Conservation (phyloP, 305 asterid species). For the Andrographis paniculata region DNA sequence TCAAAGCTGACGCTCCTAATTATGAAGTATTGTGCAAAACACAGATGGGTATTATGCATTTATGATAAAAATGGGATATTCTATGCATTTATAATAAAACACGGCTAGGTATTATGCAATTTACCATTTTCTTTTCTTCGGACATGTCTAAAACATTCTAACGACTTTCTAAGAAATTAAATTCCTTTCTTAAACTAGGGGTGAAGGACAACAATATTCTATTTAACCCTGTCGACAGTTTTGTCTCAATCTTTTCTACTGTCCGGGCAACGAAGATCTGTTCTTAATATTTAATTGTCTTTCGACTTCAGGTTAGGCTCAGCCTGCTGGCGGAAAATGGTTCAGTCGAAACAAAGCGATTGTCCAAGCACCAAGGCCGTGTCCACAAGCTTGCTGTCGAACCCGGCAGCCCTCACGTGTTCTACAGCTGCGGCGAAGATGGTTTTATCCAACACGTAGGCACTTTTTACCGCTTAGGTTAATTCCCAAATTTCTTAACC, state of each 20-base stretch:
- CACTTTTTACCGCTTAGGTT: constrained; percentile 19
- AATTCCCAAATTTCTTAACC: constrained; percentile 9
- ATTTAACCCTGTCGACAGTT: background rate
- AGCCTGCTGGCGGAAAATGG: constrained; percentile 59
- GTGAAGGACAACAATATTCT: background rate
- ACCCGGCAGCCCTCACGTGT: constrained; percentile 75
- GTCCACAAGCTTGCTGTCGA: constrained; percentile 84
- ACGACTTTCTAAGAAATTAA: no score
- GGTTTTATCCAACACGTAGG: constrained; percentile 73
- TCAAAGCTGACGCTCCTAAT: no score
- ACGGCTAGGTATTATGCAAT: no score
- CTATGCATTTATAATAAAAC: no score
- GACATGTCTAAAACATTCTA: no score
- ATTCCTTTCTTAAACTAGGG: no score
- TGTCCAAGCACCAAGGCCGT: constrained; percentile 76
- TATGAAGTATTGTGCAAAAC: no score
- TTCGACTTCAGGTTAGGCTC: constrained; percentile 58
- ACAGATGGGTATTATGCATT: no score
- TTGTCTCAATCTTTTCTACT: constrained; percentile 1
- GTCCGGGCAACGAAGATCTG: background rate
- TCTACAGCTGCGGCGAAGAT: constrained; percentile 88
- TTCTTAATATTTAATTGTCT: background rate
- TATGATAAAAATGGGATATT: no score
- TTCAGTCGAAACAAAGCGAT: constrained; percentile 52
- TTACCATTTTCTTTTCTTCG: no score